Evolutionary conservation across 208 protist species (phyloP).

Genomic region (Leishmania tropica): DNA sequence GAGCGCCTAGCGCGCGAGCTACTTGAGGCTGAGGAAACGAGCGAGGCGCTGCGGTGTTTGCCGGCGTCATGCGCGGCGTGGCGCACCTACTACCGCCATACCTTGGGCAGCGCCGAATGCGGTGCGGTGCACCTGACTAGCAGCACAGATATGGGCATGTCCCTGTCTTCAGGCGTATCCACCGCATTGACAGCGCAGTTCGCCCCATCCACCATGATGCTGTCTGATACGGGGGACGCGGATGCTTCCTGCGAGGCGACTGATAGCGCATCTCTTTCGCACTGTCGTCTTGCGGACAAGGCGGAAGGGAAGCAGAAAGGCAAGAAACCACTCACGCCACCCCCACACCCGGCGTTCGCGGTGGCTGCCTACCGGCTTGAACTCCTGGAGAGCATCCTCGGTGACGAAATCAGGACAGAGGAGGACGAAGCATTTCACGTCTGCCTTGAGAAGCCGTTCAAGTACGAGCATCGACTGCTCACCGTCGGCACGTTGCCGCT

Average conservation of each 20-base stretch:
- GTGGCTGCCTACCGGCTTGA: conserved; percentile 6
- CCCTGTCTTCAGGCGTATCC: not conserved
- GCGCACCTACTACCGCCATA: not conserved
- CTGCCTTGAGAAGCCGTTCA: not conserved
- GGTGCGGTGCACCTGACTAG: not conserved
- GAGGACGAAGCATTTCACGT: conserved; percentile 21
- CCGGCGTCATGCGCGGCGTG: conserved; percentile 31
- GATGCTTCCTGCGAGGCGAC: not conserved
- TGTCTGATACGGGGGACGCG: not conserved
- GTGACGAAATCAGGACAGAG: conserved; percentile 32
- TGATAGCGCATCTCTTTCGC: not conserved
- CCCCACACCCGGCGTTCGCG: conserved; percentile 7
- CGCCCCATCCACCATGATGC: not conserved
- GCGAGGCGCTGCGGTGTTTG: conserved; percentile 38
- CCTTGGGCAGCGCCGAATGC: conserved; percentile 1
- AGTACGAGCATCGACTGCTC: conserved; percentile 35
- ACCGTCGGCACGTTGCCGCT: conserved; percentile 36
- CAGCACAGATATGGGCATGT: not conserved
- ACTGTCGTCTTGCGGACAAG: not conserved
- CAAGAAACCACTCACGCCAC: not conserved
- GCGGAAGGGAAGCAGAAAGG: not conserved
- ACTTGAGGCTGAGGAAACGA: conserved; percentile 41
- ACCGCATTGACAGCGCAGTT: not conserved
- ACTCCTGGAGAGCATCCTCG: conserved; percentile 40
- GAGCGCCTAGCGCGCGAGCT: conserved; percentile 62